Conservation (phyloP, 2,329 filamentous ascomycete species). For the Amauroascus niger region DNA sequence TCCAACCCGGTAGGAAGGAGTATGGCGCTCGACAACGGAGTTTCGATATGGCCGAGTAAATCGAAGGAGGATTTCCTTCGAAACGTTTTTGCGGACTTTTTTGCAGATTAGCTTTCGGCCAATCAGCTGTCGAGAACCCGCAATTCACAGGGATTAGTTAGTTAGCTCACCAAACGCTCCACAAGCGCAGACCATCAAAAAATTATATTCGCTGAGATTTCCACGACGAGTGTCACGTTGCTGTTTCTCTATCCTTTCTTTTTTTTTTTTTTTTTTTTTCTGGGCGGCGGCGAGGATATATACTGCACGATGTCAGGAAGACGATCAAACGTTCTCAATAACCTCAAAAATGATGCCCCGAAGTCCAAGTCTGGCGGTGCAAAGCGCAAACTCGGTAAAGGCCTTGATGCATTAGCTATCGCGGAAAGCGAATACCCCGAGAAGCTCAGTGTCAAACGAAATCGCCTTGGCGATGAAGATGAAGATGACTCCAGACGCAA, state of each 20-base stretch:
- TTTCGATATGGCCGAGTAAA: background rate
- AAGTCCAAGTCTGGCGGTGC: slow-evolving; percentile 31
- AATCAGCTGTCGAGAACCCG: background rate
- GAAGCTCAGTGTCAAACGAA: slow-evolving; percentile 44
- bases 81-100: background rate
- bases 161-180: background rate
- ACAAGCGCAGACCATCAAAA: background rate
- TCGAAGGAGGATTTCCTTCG: background rate
- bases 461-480: slow-evolving; percentile 49
- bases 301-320: slow-evolving; percentile 33
- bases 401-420: slow-evolving; percentile 55
- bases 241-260: background rate
- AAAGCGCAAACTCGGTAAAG: slow-evolving; percentile 41
- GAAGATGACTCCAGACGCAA: slow-evolving; percentile 40
- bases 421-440: slow-evolving; percentile 50
- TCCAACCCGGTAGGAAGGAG: background rate
- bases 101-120: slow-evolving; percentile 4
- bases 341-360: slow-evolving; percentile 32
- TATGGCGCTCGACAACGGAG: background rate
- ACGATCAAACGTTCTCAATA: slow-evolving; percentile 31
- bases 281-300: background rate
- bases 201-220: slow-evolving; percentile 1
- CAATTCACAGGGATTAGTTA: background rate
- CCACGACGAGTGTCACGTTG: background rate
- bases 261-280: background rate